These are phyloP conservation scores for Truncatella angustata DNA, from an alignment of 2,329 filamentous ascomycete genomes.

Conservation along the genomic window DNA sequence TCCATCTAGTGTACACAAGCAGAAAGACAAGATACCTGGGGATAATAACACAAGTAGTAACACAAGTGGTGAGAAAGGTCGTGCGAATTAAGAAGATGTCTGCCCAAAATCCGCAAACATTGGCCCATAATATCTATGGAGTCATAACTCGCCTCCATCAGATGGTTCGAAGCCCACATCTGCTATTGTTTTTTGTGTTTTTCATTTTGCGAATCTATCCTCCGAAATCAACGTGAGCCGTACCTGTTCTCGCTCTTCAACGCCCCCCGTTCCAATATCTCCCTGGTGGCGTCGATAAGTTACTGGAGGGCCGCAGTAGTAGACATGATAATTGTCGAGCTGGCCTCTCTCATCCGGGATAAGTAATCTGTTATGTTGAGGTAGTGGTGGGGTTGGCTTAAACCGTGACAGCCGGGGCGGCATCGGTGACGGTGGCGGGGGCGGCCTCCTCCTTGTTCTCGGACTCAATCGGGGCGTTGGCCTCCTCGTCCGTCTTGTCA, in stretches of 20 bases:
- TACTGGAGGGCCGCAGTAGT: conserved; percentile 20
- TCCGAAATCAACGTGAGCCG: conserved; percentile 25
- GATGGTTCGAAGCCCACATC: conserved; percentile 25
- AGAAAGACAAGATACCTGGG: conserved; percentile 11
- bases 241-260: conserved; percentile 6
- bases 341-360: conserved; percentile 18
- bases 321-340: conserved; percentile 19
- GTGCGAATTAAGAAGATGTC: conserved; percentile 27
- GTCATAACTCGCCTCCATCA: conserved; percentile 17
- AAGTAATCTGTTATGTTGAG: conserved; percentile 17
- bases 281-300: conserved; percentile 17
- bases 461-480: conserved; percentile 51
- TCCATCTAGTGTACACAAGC: conserved; percentile 30
- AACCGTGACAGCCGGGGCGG: conserved; percentile 26
- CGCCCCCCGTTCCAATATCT: conserved; percentile 17
- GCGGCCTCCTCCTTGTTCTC: conserved; percentile 38
- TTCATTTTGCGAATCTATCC: conserved; percentile 25
- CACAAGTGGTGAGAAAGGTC: conserved; percentile 25
- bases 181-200: conserved; percentile 17
- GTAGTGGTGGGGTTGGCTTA: conserved; percentile 21
- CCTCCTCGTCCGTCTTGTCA: conserved; percentile 90
- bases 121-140: conserved; percentile 18
- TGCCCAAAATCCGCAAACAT: conserved; percentile 25
- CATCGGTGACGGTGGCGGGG: too few relatives aligned
- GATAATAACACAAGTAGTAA: conserved; percentile 21